These are phyloP conservation scores for Metschnikowia kunwiensis DNA, from an alignment of 805 yeast genomes.

Conservation along the genomic window DNA sequence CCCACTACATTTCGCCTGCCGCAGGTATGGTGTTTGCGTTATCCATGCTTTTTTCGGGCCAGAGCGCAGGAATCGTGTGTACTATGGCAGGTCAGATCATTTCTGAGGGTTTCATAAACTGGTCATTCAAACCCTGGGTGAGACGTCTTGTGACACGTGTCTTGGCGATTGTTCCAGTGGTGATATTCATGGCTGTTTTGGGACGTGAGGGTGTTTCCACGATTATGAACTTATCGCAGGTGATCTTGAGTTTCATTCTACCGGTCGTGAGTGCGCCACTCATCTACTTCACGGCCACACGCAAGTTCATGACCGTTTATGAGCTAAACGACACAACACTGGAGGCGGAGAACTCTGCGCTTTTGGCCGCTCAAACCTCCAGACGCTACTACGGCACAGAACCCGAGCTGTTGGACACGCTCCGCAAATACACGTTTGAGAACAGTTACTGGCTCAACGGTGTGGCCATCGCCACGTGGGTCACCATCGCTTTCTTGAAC, in stretches of 20 bases:
- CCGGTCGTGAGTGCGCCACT: slow-evolving; percentile 46
- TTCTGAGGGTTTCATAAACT: slow-evolving; percentile 44
- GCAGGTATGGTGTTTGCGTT: slow-evolving; percentile 45
- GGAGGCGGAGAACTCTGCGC: slow-evolving; percentile 9
- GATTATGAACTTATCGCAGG: slow-evolving; percentile 45
- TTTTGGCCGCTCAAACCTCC: slow-evolving; percentile 6
- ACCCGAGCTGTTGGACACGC: slow-evolving; percentile 6
- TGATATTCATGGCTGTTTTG: slow-evolving; percentile 33
- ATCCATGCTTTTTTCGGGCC: slow-evolving; percentile 46
- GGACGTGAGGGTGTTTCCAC: slow-evolving; percentile 46
- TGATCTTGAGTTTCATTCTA: slow-evolving; percentile 41
- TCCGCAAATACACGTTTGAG: slow-evolving; percentile 33
- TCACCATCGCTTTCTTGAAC: slow-evolving; percentile 38
- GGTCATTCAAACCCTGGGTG: slow-evolving; percentile 44
- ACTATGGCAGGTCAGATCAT: slow-evolving; percentile 49
- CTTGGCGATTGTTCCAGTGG: slow-evolving; percentile 42
- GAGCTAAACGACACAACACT: slow-evolving; percentile 15
- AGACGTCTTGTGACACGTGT: slow-evolving; percentile 41
- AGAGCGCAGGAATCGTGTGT: slow-evolving; percentile 47
- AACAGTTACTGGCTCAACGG: slow-evolving; percentile 34
- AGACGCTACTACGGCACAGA: slow-evolving; percentile 10
- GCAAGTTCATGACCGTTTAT: slow-evolving; percentile 40
- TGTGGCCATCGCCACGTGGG: slow-evolving; percentile 39
- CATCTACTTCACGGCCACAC: slow-evolving; percentile 41
- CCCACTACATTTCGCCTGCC: slow-evolving; percentile 42